These are phyloP conservation scores for Penicillium sp. DNA, from an alignment of 2,329 filamentous ascomycete species.

Conservation along the genomic window DNA sequence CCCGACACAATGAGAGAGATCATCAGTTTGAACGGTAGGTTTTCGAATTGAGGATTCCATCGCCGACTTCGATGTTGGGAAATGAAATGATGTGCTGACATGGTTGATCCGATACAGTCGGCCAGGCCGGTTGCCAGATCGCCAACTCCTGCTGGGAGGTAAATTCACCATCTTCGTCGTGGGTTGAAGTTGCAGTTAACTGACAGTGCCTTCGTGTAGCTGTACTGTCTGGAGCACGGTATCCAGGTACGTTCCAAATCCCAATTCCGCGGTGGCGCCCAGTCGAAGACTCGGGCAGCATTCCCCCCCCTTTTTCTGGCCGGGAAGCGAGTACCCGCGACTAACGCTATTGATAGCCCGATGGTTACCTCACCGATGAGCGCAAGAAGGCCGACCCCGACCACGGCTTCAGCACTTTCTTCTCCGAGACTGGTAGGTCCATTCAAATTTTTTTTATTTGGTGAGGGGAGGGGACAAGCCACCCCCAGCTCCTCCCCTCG, in stretches of 20 bases:
- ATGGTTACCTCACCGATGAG: slow-evolving; percentile 98
- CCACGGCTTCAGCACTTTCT: slow-evolving; percentile 99
- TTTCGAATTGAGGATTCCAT: slow-evolving; percentile 14
- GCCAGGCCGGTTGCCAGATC: slow-evolving; percentile 99
- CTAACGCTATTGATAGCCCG: slow-evolving; percentile 63
- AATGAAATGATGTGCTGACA: slow-evolving; percentile 38
- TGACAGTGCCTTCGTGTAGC: slow-evolving; percentile 57
- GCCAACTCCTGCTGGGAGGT: slow-evolving; percentile 99
- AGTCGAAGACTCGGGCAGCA: slow-evolving; percentile 18
- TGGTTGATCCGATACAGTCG: slow-evolving; percentile 61
- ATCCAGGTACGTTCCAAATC: slow-evolving; percentile 72
- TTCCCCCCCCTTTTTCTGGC: slow-evolving; percentile 19
- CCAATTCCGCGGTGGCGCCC: slow-evolving; percentile 17
- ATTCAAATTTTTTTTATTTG: slow-evolving; percentile 28
- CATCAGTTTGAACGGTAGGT: slow-evolving; percentile 96
- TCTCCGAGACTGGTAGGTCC: slow-evolving; percentile 92
- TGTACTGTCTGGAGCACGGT: slow-evolving; percentile 99
- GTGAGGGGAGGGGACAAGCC: slow-evolving; percentile 1
- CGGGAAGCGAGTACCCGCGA: slow-evolving; percentile 24
- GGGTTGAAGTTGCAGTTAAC: slow-evolving; percentile 18
- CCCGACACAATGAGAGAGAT: slow-evolving; percentile 90
- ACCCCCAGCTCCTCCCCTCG: slow-evolving; percentile 5
- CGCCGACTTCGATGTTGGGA: slow-evolving; percentile 10
- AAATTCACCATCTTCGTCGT: slow-evolving; percentile 47
- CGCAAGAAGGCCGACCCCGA: slow-evolving; percentile 90